Conservation (phyloP, 2,329 filamentous ascomycete species). For the Polychaeton citri region DNA sequence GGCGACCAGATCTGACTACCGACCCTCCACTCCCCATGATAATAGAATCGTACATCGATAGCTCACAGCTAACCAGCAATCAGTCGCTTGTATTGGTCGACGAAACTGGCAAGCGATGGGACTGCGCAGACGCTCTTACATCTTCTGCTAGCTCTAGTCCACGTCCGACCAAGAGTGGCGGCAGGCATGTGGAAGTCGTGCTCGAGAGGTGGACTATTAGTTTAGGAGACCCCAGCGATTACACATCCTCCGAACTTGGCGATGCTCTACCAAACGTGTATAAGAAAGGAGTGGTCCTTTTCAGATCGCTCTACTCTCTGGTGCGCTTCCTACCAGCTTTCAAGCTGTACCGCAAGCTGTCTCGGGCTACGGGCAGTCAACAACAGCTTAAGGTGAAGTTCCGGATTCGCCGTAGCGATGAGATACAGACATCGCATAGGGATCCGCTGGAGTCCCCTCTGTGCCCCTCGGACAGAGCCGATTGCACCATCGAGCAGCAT, state of each 20-base stretch:
- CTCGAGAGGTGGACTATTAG: slow-evolving; percentile 86
- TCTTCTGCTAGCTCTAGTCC: slow-evolving; percentile 38
- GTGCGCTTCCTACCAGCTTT: slow-evolving; percentile 73
- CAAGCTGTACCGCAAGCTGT: slow-evolving; percentile 65
- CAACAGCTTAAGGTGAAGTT: slow-evolving; percentile 60
- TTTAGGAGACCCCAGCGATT: slow-evolving; percentile 48
- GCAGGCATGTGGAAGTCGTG: slow-evolving; percentile 54
- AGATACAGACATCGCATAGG: slow-evolving; percentile 15
- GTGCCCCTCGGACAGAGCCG: slow-evolving; percentile 45
- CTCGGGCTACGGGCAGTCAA: slow-evolving; percentile 53
- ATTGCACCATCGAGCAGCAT: slow-evolving; percentile 52
- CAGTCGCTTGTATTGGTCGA: slow-evolving; percentile 82
- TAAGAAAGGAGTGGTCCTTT: slow-evolving; percentile 93
- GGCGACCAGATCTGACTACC: slow-evolving; percentile 60
- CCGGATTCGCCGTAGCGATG: slow-evolving; percentile 51
- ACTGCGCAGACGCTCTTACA: slow-evolving; percentile 73
- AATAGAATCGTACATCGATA: slow-evolving; percentile 69
- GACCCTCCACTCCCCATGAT: slow-evolving; percentile 70
- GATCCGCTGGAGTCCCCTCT: slow-evolving; percentile 63
- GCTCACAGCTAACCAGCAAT: slow-evolving; percentile 57
- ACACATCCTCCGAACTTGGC: slow-evolving; percentile 42
- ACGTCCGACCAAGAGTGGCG: slow-evolving; percentile 25
- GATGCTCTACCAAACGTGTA: slow-evolving; percentile 73
- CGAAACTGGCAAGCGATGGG: slow-evolving; percentile 82
- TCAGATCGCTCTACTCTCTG: slow-evolving; percentile 74